Conservation (phyloP, 2,329 filamentous ascomycete species). For the Penicillium sp. region DNA sequence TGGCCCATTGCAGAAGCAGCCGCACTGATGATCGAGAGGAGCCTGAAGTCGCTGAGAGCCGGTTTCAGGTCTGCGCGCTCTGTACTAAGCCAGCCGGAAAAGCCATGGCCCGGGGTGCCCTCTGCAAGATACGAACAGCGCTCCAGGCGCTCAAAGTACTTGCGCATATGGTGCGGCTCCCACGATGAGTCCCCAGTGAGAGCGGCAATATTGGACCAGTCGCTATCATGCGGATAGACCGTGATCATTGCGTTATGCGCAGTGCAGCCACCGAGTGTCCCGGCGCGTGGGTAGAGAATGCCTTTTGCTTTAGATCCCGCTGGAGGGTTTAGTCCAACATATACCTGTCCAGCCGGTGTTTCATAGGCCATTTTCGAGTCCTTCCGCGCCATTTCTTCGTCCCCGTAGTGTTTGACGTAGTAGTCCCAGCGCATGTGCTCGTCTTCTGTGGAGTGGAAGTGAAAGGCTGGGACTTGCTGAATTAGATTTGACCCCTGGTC, state of each 20-base stretch:
- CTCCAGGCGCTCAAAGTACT: constrained; percentile 61
- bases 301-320: constrained; percentile 58
- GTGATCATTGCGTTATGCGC: constrained; percentile 66
- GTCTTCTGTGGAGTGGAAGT: constrained; percentile 36
- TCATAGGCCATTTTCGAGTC: constrained; percentile 47
- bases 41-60: constrained; percentile 57
- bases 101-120: constrained; percentile 51
- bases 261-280: constrained; percentile 63
- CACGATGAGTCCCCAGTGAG: constrained; percentile 67
- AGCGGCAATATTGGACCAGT: constrained; percentile 62
- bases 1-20: constrained; percentile 60
- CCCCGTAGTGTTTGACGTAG: constrained; percentile 41
- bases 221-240: constrained; percentile 62
- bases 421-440: constrained; percentile 39
- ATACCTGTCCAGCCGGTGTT: constrained; percentile 55
- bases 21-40: constrained; percentile 58
- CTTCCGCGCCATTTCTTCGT: constrained; percentile 34
- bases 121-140: constrained; percentile 56
- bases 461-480: constrained; percentile 36
- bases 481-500: constrained; percentile 39
- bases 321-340: constrained; percentile 60
- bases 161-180: constrained; percentile 62
- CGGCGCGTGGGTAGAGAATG: constrained; percentile 63
- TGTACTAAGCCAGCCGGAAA: constrained; percentile 33
- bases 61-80: constrained; percentile 50